A percentile compares a stretch with the other conserved stretches of the same genome.
These are phyloP conservation scores for Penicillium sp. DNA, from an alignment of 2,329 filamentous ascomycete genomes.

Conservation along the genomic window DNA sequence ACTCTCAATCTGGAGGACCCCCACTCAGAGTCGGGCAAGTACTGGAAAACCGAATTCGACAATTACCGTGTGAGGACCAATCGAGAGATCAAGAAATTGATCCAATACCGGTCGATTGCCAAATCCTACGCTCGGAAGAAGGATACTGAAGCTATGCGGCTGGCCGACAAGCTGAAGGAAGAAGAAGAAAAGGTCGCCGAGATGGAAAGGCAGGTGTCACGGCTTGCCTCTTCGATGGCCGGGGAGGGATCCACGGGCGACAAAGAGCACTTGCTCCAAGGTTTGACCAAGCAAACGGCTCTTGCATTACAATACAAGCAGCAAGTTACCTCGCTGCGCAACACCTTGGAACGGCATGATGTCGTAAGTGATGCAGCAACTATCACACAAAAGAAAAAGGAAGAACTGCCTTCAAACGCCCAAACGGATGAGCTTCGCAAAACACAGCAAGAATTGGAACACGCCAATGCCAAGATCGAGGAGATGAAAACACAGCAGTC, in stretches of 20 bases:
- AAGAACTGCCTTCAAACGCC: conserved; percentile 17
- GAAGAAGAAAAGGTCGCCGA: conserved; percentile 49
- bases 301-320: conserved; percentile 47
- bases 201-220: conserved; percentile 46
- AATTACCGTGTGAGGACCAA: conserved; percentile 58
- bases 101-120: conserved; percentile 59
- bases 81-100: conserved; percentile 60
- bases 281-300: conserved; percentile 47
- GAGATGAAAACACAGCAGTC: conserved; percentile 33
- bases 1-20: conserved; percentile 57
- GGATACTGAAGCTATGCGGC: conserved; percentile 55
- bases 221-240: conserved; percentile 43
- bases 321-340: conserved; percentile 40
- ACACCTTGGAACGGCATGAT: conserved; percentile 40
- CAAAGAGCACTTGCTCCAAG: conserved; percentile 43
- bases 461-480: conserved; percentile 37
- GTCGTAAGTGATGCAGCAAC: conserved; percentile 33
- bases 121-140: conserved; percentile 62
- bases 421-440: conserved; percentile 31
- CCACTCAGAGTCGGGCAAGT: conserved; percentile 58
- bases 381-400: conserved; percentile 22
- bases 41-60: conserved; percentile 63
- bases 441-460: conserved; percentile 36
- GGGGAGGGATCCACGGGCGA: conserved; percentile 32
- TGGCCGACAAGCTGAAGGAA: conserved; percentile 53